Percentiles rank a stretch among this genome's conserved stretches.
These are phyloP conservation scores for Lasiosphaeria hispida DNA, from an alignment of 495 filamentous ascomycete species.

Conservation along the genomic window DNA sequence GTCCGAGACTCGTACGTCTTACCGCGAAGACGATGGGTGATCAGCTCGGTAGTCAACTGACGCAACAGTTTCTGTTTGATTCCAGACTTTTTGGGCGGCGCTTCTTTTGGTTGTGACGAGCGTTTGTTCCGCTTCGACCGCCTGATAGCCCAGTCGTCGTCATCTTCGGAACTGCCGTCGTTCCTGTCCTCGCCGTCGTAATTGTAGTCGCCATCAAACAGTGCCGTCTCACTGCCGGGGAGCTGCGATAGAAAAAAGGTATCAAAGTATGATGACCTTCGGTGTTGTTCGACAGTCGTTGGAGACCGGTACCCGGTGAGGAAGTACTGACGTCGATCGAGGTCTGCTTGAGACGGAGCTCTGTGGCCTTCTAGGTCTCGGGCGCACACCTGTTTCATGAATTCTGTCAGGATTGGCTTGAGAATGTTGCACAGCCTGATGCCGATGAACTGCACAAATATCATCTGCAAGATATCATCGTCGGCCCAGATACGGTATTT, in stretches of 20 bases:
- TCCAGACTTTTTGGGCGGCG: constrained; percentile 19
- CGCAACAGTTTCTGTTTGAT: constrained; percentile 62
- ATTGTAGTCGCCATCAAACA: constrained; percentile 26
- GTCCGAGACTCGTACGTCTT: constrained; percentile 21
- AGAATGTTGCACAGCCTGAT: constrained; percentile 54
- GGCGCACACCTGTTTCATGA: constrained; percentile 28
- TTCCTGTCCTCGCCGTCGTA: constrained; percentile 26
- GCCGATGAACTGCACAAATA: constrained; percentile 65
- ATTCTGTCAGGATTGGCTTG: constrained; percentile 39
- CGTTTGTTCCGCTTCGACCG: neutral
- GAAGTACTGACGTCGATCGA: constrained; percentile 22
- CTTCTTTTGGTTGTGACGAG: no score
- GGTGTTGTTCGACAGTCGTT: constrained; percentile 22
- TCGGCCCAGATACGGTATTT: constrained; percentile 68
- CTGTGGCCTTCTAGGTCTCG: constrained; percentile 13
- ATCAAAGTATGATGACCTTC: constrained; percentile 22
- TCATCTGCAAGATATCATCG: constrained; percentile 63
- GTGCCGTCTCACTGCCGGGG: constrained; percentile 44
- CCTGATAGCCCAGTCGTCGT: neutral
- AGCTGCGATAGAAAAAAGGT: constrained; percentile 47
- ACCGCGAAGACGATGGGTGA: constrained; percentile 48
- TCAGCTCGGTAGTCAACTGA: constrained; percentile 56
- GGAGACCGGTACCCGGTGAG: constrained; percentile 12
- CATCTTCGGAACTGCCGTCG: neutral
- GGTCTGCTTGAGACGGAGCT: constrained; percentile 14